A percentile compares a stretch with the other conserved stretches of the same genome.
Evolutionary conservation across 352 stramenopile genomes (phyloP).

Genomic region (Phytophthora melonis): DNA sequence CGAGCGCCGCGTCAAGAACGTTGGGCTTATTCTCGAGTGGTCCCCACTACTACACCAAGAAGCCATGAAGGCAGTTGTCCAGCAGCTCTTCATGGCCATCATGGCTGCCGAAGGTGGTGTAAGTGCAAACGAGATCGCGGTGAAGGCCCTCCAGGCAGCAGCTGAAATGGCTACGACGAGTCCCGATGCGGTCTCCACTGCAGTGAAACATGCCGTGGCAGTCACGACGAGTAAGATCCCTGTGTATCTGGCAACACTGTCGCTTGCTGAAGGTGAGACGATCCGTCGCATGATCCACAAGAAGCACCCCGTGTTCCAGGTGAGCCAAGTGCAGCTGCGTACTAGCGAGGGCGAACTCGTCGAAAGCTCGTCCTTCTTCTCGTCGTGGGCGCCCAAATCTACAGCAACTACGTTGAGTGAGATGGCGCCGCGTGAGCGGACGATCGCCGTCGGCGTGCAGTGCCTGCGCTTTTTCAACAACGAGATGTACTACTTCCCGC

Average conservation of each 20-base stretch:
- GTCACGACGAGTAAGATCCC: conserved; percentile 47
- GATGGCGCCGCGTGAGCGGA: conserved; percentile 36
- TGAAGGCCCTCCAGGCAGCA: conserved; percentile 57
- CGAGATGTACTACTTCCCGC: conserved; percentile 97
- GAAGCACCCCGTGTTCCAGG: conserved; percentile 77
- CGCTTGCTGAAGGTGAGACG: conserved; percentile 97
- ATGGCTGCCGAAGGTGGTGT: conserved; percentile 36
- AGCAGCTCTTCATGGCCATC: conserved; percentile 68
- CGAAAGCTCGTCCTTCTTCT: conserved; percentile 81
- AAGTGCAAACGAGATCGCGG: conserved; percentile 74
- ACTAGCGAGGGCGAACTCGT: conserved; percentile 86
- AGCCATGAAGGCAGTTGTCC: conserved; percentile 72
- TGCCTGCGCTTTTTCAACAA: conserved; percentile 99
- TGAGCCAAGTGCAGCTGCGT: conserved; percentile 73
- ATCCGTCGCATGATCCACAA: conserved; percentile 97
- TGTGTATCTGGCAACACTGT: conserved; percentile 95
- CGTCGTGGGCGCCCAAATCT: conserved; percentile 49
- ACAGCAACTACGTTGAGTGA: background rate
- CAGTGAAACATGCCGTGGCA: conserved; percentile 58
- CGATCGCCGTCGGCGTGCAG: conserved; percentile 66
- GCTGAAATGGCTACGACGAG: conserved; percentile 42
- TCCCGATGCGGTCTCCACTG: conserved; percentile 30
- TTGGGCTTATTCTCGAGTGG: conserved; percentile 91
- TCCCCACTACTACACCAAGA: conserved; percentile 78
- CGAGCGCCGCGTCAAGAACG: conserved; percentile 90